phyloP scores from a whole-genome alignment of 78 protist species.

The Dictyostelium brefeldianum region DNA sequence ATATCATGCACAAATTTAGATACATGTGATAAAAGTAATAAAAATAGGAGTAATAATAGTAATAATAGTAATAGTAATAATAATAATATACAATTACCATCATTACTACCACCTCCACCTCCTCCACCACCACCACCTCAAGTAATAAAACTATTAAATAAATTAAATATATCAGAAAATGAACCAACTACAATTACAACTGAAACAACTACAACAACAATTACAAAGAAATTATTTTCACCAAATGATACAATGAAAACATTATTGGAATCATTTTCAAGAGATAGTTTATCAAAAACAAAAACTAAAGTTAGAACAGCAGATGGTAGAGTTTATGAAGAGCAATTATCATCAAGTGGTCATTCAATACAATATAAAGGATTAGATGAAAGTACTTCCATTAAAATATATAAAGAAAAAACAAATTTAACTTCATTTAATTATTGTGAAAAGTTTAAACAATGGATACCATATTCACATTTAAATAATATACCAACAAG shows the following conservation, averaged over 20 bases:
- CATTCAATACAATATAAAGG: constrained; percentile 33
- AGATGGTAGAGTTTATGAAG: constrained; percentile 72
- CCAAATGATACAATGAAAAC: not conserved
- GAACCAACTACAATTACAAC: not conserved
- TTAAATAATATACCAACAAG: not conserved
- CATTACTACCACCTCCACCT: constrained; percentile 7
- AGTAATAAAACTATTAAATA: not conserved
- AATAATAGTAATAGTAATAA: not conserved
- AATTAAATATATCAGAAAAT: not conserved
- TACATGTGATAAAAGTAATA: not conserved
- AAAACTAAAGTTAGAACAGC: constrained; percentile 69
- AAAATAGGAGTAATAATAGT: not conserved
- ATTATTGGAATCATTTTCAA: constrained; percentile 7
- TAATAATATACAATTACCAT: too few species aligned
- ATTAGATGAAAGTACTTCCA: constrained; percentile 8
- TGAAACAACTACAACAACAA: not conserved
- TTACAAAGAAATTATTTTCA: not conserved
- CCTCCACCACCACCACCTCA: not conserved
- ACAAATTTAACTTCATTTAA: constrained; percentile 21
- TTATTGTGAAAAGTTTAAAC: not conserved
- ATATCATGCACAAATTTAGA: not conserved
- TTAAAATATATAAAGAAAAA: constrained; percentile 8
- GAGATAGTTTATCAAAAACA: constrained; percentile 22
- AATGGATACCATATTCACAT: constrained; percentile 33
- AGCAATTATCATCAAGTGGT: constrained; percentile 18